A percentile compares a stretch with the other conserved stretches of the same genome.
phyloP scores from a whole-genome alignment of 805 yeast species.

The Candida bentonensis region DNA sequence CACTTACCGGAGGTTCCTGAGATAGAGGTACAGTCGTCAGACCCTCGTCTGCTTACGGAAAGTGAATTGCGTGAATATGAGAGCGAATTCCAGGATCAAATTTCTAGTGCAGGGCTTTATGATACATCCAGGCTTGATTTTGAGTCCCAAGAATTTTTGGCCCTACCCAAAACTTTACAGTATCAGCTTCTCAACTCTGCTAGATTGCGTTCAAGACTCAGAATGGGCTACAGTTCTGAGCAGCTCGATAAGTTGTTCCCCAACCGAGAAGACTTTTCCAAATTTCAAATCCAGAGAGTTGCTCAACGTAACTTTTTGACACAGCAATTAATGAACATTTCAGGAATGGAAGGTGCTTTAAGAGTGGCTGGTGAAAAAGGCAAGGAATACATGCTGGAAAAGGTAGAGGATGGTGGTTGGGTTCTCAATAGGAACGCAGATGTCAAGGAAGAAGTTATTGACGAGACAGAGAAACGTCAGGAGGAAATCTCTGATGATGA shows the following conservation, averaged over 20 bases:
- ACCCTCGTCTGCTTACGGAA: slow-evolving; percentile 60
- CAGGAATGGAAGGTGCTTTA: slow-evolving; percentile 52
- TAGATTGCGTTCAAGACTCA: slow-evolving; percentile 67
- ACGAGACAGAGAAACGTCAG: slow-evolving; percentile 28
- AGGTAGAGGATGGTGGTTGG: slow-evolving; percentile 75
- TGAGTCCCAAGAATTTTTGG: slow-evolving; percentile 58
- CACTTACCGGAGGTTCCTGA: slow-evolving; percentile 57
- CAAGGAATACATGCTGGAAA: slow-evolving; percentile 50
- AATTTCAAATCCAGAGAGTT: slow-evolving; percentile 85
- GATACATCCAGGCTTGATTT: slow-evolving; percentile 55
- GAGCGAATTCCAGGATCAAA: slow-evolving; percentile 37
- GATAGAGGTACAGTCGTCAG: slow-evolving; percentile 33
- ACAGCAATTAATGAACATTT: slow-evolving; percentile 67
- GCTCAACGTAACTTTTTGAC: slow-evolving; percentile 83
- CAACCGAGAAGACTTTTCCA: slow-evolving; percentile 76
- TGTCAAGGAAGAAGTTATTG: slow-evolving; percentile 24
- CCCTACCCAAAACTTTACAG: slow-evolving; percentile 72
- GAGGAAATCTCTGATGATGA: slow-evolving; percentile 6
- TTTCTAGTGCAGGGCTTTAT: slow-evolving; percentile 27
- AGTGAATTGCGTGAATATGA: slow-evolving; percentile 55
- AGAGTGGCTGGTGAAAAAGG: slow-evolving; percentile 78
- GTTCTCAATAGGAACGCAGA: slow-evolving; percentile 29
- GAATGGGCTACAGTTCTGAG: slow-evolving; percentile 92
- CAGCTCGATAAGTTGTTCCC: slow-evolving; percentile 76
- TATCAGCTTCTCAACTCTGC: slow-evolving; percentile 78